Evolutionary conservation across 2,329 filamentous ascomycete species (phyloP).

Genomic region (Spiromastix sp.): DNA sequence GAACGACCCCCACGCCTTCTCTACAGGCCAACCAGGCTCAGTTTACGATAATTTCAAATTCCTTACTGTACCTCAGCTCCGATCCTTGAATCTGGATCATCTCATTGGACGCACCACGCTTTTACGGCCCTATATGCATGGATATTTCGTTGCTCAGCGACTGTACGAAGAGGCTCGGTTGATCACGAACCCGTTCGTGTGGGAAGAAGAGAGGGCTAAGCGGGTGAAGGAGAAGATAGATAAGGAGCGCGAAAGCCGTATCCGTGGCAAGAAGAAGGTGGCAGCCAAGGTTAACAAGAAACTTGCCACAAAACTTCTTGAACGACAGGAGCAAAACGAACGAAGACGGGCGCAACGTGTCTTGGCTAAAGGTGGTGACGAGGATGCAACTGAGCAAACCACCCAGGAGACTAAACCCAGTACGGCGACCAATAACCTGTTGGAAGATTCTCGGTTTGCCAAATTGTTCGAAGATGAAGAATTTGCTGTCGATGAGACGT

Average conservation of each 20-base stretch:
- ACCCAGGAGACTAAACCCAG: constrained; percentile 17
- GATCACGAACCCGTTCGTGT: constrained; percentile 87
- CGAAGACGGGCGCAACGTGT: constrained; percentile 34
- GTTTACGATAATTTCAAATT: constrained; percentile 99
- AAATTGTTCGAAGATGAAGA: constrained; percentile 87
- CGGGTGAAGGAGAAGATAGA: constrained; percentile 90
- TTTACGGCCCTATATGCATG: constrained; percentile 95
- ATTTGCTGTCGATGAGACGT: constrained; percentile 83
- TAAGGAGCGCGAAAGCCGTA: constrained; percentile 90
- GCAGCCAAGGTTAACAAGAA: constrained; percentile 73
- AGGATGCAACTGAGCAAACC: constrained; percentile 26
- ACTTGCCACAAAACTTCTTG: constrained; percentile 52
- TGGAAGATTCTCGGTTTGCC: constrained; percentile 78
- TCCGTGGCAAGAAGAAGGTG: constrained; percentile 89
- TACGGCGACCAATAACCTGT: constrained; percentile 40
- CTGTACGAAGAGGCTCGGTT: constrained; percentile 90
- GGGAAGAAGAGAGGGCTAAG: constrained; percentile 85
- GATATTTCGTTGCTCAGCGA: constrained; percentile 92
- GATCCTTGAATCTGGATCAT: constrained; percentile 75
- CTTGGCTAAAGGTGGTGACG: constrained; percentile 48
- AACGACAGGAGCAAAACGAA: constrained; percentile 48
- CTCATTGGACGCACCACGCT: constrained; percentile 83
- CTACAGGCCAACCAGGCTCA: constrained; percentile 45
- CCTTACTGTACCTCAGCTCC: constrained; percentile 77
- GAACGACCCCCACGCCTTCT: constrained; percentile 49